Evolutionary conservation across 2,329 filamentous ascomycete species (phyloP), one percentile per base, ranked within the genome.

Genomic region (Monosporascus cannonballus): DNA sequence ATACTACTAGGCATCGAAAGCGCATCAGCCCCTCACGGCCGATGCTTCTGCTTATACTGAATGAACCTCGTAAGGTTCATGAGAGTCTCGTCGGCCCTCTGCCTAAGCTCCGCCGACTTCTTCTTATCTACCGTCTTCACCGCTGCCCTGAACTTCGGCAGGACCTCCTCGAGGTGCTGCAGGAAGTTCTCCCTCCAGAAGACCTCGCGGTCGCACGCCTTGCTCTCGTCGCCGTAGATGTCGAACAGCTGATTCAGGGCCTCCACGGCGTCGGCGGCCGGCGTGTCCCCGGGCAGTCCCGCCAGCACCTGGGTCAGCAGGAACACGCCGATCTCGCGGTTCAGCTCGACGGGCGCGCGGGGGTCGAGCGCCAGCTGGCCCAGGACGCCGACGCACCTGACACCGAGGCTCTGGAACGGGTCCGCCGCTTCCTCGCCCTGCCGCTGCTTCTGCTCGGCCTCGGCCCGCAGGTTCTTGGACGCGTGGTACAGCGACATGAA

Each of bases 401-500:
- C 82, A 27, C 81, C 78, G 3, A 87, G 75, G 38, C 74, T 73
- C 65, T 83, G 81, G 69, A 86, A 83, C 27, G 81, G 79, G 56
- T 86, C 83, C 7, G 74, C 67, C 2, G 62, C 56, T 39, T 68
- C 63, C 20, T 22, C 20, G 20, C 20, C 20, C 20, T 22, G 20
- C 20, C 20, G 20, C 20, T 22, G 20, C 20, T 67, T 64, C 9
- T 44, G 53, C 54, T 58, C 50, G 14, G 58, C 49, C 37, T 55
- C 59, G 49, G 62, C 61, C 37, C 64, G 67, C 24, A 75, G 60
- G 56, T 54, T 66, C 61, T 73, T 77, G 22, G 81, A 81, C 24
- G 81, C 82, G 48, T 83, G 79, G 66, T 85, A 86, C 24, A 87
- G 73, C 11, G 83, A 73, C 61, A 87, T 84, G 69, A 87, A 86